Conservation (phyloP, 202 grass and related monocot genomes). For the Carex arenaria region DNA sequence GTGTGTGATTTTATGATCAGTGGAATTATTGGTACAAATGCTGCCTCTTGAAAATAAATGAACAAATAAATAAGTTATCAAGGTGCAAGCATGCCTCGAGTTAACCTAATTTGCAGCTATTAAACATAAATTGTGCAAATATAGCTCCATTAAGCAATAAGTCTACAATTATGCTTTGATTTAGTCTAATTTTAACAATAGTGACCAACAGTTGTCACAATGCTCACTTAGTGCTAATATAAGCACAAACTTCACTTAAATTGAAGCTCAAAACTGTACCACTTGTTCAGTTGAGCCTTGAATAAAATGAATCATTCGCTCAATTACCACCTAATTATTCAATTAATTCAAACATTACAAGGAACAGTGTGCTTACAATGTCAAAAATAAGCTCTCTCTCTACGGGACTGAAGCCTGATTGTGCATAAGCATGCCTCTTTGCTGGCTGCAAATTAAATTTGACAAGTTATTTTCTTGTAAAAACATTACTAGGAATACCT, state of each 20-base stretch:
- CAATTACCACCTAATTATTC: not conserved
- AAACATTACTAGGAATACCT: not conserved
- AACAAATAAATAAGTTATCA: not conserved
- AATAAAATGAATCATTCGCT: not conserved
- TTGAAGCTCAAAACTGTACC: not conserved
- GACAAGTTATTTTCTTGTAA: not conserved
- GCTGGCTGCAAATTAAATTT: slow-evolving; percentile 48
- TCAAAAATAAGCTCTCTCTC: slow-evolving; percentile 96
- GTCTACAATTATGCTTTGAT: not conserved
- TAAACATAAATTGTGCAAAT: not conserved
- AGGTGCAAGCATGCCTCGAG: not conserved
- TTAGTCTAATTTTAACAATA: not conserved
- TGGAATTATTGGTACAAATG: not conserved
- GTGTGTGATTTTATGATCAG: too few species aligned
- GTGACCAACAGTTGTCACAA: not conserved
- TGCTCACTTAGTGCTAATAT: not conserved
- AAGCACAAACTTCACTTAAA: not conserved
- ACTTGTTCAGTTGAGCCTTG: not conserved
- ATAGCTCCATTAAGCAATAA: not conserved
- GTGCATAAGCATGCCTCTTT: slow-evolving; percentile 83
- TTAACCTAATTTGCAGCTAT: not conserved
- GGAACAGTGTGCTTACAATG: slow-evolving; percentile 46
- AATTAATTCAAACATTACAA: not conserved
- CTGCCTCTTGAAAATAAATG: not conserved
- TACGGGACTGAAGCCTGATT: slow-evolving; percentile 63